phyloP scores from a whole-genome alignment of 441 rosid species.

The Pelargonium fulgidum region DNA sequence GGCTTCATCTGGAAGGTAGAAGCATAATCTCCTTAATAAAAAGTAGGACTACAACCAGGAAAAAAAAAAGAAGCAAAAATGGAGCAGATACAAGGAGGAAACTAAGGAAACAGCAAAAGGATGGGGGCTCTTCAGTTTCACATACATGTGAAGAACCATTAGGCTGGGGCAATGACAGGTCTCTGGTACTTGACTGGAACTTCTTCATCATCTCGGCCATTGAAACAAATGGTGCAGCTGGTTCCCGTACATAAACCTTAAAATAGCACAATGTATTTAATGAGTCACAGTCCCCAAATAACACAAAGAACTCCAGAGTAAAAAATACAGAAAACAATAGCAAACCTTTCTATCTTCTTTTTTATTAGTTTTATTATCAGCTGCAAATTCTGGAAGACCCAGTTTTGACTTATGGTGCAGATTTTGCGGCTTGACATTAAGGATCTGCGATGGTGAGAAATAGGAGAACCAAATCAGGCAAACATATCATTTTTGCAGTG shows the following conservation, averaged over 20 bases:
- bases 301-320: neutral
- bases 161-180: constrained; percentile 45
- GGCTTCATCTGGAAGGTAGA: constrained; percentile 50
- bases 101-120: neutral
- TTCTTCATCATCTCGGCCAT: constrained; percentile 83
- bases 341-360: constrained; percentile 80
- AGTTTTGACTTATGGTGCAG: constrained; percentile 76
- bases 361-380: constrained; percentile 27
- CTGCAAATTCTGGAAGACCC: constrained; percentile 36
- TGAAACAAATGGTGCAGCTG: constrained; percentile 60
- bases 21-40: constrained; percentile 25
- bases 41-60: constrained; percentile 19
- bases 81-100: neutral
- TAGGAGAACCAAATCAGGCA: constrained; percentile 3
- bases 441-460: constrained; percentile 45
- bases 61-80: constrained; percentile 4
- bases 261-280: constrained; percentile 5
- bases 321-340: constrained; percentile 5
- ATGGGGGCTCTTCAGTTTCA: constrained; percentile 4
- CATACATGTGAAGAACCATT: constrained; percentile 48
- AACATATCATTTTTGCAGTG: neutral
- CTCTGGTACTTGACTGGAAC: constrained; percentile 82
- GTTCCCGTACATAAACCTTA: constrained; percentile 73
- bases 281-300: constrained; percentile 3
- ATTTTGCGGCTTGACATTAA: constrained; percentile 59